Conservation (phyloP, 179 eudicot species). For the Beta macrorhiza region DNA sequence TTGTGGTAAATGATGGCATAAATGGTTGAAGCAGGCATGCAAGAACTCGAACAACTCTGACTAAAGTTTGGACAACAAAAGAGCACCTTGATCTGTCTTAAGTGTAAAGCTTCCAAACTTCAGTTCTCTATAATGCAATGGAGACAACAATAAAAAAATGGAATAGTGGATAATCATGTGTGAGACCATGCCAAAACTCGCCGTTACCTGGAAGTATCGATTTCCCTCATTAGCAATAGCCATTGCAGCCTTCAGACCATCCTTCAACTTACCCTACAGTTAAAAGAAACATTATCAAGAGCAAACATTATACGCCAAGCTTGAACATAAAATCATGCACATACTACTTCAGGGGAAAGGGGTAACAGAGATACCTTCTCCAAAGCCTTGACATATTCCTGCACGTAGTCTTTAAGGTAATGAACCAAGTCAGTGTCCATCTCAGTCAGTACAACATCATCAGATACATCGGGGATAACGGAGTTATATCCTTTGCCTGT, state of each 20-base stretch:
- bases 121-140: neutral
- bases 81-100: slow-evolving; percentile 8
- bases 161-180: no score
- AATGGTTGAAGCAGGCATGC: slow-evolving; percentile 22
- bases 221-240: slow-evolving; percentile 9
- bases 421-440: neutral
- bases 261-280: slow-evolving; percentile 12
- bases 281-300: no score
- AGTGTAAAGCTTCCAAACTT: slow-evolving; percentile 14
- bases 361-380: slow-evolving; percentile 3
- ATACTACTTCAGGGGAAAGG: no score
- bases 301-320: no score
- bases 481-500: slow-evolving; percentile 20
- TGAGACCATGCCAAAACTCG: no score
- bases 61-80: slow-evolving; percentile 16
- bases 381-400: slow-evolving; percentile 13
- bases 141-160: no score
- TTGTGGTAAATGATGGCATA: slow-evolving; percentile 20
- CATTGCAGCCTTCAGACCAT: slow-evolving; percentile 23
- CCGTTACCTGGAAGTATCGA: neutral
- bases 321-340: no score
- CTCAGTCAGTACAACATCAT: neutral
- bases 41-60: slow-evolving; percentile 17
- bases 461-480: slow-evolving; percentile 8
- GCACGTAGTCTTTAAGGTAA: neutral